Base-by-base conservation (phyloP, 2,329 filamentous ascomycete species). In the Trichophyton equinum region DNA sequence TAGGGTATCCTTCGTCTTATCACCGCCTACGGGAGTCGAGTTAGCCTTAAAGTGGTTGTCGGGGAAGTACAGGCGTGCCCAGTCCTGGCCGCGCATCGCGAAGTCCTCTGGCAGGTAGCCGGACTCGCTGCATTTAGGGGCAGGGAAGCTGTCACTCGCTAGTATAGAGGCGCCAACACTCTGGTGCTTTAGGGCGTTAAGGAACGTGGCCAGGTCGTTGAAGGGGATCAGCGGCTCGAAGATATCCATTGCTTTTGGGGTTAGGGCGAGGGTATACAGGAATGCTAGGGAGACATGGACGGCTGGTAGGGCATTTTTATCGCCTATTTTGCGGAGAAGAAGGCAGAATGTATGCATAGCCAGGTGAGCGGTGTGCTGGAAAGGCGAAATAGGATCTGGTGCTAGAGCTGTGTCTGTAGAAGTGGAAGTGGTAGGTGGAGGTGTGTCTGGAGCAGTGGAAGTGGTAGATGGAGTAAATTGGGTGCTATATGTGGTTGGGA, bases 61-160 rank as follows among this genome's bases (percentile, higher is more conserved):
- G 0, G 79, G 78, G 62, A 79, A 81, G 59, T 76, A 78, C 0
- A 66, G 49, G 62, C 78, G 73, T 58, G 76, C 78, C 78, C 80
- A 83, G 27, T 80, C 68, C 61, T 81, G 74, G 1, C 83, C 83
- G 25, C 81, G 76, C 7, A 85, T 78, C 1, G 78, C 67, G 63
- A 81, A 84, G 64, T 86, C 83, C 64, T 86, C 83, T 0, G 81
- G 78, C 1, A 85, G 66, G 57, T 83, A 81, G 8, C 4, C 11
- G 13, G 3, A 18, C 42, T 65, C 71, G 3, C 66, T 71, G 60
- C 74, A 70, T 18, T 75, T 71, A 42, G 70, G 66, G 40, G 65
- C 61, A 20, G 79, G 77, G 63, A 83, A 81, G 0, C 68, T 61
- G 47, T 69, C 61, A 62, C 67, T 62, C 62, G 75, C 74, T 64